phyloP scores from a whole-genome alignment of 2,329 filamentous ascomycete species.

The Fusarium subglutinans region DNA sequence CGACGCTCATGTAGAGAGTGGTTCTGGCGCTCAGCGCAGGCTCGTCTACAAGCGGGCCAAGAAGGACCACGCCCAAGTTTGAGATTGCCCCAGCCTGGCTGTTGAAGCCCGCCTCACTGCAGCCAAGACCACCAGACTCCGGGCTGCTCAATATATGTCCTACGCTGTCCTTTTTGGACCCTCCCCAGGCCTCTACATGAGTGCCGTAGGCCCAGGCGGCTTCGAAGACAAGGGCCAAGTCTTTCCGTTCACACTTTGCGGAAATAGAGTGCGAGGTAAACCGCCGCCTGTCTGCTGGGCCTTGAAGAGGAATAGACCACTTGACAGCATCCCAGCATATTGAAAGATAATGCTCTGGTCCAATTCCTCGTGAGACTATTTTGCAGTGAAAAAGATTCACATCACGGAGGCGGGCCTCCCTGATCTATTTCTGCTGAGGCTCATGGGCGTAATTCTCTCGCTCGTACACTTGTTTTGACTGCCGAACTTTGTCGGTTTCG shows the following conservation, averaged over 20 bases:
- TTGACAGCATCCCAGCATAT: not conserved
- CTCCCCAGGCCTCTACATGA: not conserved
- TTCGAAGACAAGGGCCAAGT: not conserved
- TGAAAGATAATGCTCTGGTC: not conserved
- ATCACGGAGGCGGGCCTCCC: not conserved
- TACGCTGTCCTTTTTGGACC: not conserved
- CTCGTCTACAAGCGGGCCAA: not conserved
- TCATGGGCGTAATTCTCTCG: not conserved
- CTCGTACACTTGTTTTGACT: not conserved
- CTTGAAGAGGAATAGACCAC: not conserved
- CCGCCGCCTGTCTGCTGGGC: not conserved
- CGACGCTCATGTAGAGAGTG: not conserved
- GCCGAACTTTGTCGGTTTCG: not conserved
- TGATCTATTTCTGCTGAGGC: not conserved
- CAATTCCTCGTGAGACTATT: not conserved
- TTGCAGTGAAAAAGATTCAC: not conserved
- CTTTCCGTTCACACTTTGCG: not conserved
- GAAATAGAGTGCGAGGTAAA: not conserved
- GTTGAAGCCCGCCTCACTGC: not conserved
- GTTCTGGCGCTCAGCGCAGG: not conserved
- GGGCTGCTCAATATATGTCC: not conserved
- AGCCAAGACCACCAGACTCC: not conserved
- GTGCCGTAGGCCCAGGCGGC: rapidly evolving
- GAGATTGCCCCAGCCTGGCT: not conserved
- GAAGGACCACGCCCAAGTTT: not conserved